Base-by-base conservation (phyloP, 495 filamentous ascomycete species). In the Aspergillus bridgeri region DNA sequence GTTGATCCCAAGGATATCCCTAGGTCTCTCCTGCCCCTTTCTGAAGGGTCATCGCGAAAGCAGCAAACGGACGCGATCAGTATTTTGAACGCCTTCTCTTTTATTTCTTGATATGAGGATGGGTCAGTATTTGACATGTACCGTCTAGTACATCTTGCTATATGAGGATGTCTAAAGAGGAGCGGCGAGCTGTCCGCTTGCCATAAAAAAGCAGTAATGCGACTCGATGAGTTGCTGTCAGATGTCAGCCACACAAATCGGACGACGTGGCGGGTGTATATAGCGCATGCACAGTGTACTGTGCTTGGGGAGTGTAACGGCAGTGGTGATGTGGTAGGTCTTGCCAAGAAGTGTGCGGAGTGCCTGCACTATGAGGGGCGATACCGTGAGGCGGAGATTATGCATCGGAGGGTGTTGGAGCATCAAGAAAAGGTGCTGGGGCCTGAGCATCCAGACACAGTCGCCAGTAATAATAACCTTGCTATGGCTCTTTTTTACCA, bases 1-100 rank as follows among this genome's bases (percentile, higher is more conserved):
- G 42, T 81, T 4, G 70, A 79, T 47, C 69, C 68, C 5, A 70
- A 74, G 62, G 65, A 65, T 15, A 77, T 83, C 25, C 25, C 25
- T 27, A 27, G 7, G 25, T 27, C 25, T 4, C 25, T 27, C 3
- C 25, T 27, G 25, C 25, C 25, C 4, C 25, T 27, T 4, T 7
- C 25, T 3, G 25, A 27, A 27, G 7, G 4, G 7, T 27, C 25
- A 3, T 27, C 25, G 7, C 25, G 25, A 27, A 27, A 27, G 7
- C 25, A 27, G 7, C 25, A 27, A 27, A 27, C 7, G 7, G 25
- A 27, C 25, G 25, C 25, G 25, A 27, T 27, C 7, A 7, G 25
- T 27, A 27, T 27, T 27, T 27, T 27, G 1, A 59, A 60, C 21
- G 59, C 56, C 2, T 67, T 59, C 24, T 56, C 61, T 13, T 65